Evolutionary conservation across 169 alveolate genomes (phyloP), one percentile per base, ranked within the genome.

Genomic region (Toxoplasma gondii): DNA sequence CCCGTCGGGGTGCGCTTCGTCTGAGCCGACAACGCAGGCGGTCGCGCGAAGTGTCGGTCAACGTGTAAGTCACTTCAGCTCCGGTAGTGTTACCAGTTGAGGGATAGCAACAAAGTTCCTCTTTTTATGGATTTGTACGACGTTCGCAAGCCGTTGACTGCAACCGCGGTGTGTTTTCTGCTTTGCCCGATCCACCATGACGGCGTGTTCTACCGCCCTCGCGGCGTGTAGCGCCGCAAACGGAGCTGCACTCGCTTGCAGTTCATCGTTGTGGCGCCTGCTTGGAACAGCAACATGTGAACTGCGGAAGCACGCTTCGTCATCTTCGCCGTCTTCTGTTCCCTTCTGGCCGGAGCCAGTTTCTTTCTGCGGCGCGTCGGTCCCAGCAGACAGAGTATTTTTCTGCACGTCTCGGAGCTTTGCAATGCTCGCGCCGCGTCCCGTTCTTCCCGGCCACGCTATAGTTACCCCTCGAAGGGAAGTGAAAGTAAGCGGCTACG

Each of bases 381-480:
- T 78, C 9, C 41, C 53, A 22, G 41, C 43, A 39, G 87, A 78
- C 45, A 34, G 34, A 38, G 87, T 78, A 7, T 16, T 78, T 34
- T 78, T 78, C 34, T 31, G 87, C 87, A 78, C 53, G 31, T 12
- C 41, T 38, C 87, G 2, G 16, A 78, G 45, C 9, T 78, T 78
- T 24, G 87, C 87, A 34, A 78, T 78, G 87, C 87, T 78, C 31
- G 43, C 87, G 16, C 87, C 87, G 87, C 87, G 45, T 34, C 87
- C 87, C 5, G 87, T 78, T 31, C 87, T 78, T 78, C 87, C 87
- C 29, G 87, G 87, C 41, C 87, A 78, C 87, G 87, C 87, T 34
- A 31, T 78, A 27, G 87, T 78, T 38, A 78, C 87, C 0, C 87
- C 87, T 27, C 87, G 87, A 19, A 78, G 87, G 34, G 16, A 78